Evolutionary conservation across 2,329 filamentous ascomycete genomes (phyloP).

Genomic region (Fusarium tuaranense): DNA sequence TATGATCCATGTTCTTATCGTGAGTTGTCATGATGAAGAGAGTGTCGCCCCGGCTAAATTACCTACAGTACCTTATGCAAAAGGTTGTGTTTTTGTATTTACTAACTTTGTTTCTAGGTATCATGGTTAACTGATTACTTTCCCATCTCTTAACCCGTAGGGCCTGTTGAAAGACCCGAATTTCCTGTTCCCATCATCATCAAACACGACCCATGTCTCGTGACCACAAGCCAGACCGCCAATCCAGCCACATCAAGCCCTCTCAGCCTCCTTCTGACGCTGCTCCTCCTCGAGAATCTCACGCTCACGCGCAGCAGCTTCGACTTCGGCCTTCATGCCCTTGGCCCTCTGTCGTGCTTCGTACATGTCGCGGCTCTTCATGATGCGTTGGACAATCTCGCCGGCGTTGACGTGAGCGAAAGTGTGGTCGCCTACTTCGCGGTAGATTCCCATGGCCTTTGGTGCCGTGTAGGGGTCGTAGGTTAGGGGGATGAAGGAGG

Average conservation of each 20-base stretch:
- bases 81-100: neutral
- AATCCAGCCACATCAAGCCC: constrained; percentile 36
- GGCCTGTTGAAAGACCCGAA: constrained; percentile 44
- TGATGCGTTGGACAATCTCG: constrained; percentile 90
- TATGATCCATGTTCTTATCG: neutral
- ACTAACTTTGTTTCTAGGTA: constrained; percentile 13
- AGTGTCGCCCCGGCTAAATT: neutral
- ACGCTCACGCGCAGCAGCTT: constrained; percentile 72
- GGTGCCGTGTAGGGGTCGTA: constrained; percentile 86
- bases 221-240: constrained; percentile 3
- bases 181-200: neutral
- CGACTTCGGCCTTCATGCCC: constrained; percentile 84
- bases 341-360: constrained; percentile 93
- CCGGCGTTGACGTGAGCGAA: constrained; percentile 92
- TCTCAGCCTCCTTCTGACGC: constrained; percentile 58
- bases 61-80: neutral
- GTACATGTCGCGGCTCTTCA: constrained; percentile 87
- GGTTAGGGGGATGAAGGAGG: constrained; percentile 84
- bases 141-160: constrained; percentile 11
- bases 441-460: constrained; percentile 86
- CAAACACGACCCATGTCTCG: constrained; percentile 1
- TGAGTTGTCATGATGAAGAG: constrained; percentile 21
- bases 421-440: constrained; percentile 78
- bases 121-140: constrained; percentile 35
- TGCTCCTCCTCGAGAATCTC: constrained; percentile 73